phyloP scores from a whole-genome alignment of 2,329 filamentous ascomycete genomes.

The Elsinoe arachidis region DNA sequence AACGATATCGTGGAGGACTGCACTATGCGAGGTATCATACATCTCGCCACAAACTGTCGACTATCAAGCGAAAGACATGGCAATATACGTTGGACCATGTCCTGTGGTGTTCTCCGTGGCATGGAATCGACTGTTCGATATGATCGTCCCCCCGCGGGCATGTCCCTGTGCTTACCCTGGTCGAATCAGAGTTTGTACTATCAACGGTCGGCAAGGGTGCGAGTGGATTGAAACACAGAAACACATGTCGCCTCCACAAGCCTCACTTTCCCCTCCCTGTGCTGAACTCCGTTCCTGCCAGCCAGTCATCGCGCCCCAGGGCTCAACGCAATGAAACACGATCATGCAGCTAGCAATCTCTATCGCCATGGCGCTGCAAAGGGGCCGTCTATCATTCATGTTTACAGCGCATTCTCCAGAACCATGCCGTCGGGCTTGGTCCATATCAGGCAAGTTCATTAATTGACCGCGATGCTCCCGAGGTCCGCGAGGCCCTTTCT shows the following conservation, averaged over 20 bases:
- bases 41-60: not conserved
- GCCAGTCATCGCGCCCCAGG: not conserved
- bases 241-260: slow-evolving; percentile 1
- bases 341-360: slow-evolving; percentile 6
- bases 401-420: not conserved
- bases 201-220: slow-evolving; percentile 6
- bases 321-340: slow-evolving; percentile 4
- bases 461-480: not conserved
- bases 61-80: not conserved
- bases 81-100: slow-evolving; percentile 2
- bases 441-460: not conserved
- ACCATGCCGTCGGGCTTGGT: not conserved
- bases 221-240: slow-evolving; percentile 8
- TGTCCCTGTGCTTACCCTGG: not conserved
- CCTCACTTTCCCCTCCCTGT: not conserved
- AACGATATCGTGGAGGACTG: not conserved
- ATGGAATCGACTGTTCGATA: not conserved
- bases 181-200: slow-evolving; percentile 4
- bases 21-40: not conserved
- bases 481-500: not conserved
- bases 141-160: not conserved
- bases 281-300: not conserved
- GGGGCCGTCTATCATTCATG: not conserved
- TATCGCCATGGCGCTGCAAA: slow-evolving; percentile 3
- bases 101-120: not conserved